phyloP scores from a whole-genome alignment of 2,329 filamentous ascomycete genomes.

The Venturia effusa region DNA sequence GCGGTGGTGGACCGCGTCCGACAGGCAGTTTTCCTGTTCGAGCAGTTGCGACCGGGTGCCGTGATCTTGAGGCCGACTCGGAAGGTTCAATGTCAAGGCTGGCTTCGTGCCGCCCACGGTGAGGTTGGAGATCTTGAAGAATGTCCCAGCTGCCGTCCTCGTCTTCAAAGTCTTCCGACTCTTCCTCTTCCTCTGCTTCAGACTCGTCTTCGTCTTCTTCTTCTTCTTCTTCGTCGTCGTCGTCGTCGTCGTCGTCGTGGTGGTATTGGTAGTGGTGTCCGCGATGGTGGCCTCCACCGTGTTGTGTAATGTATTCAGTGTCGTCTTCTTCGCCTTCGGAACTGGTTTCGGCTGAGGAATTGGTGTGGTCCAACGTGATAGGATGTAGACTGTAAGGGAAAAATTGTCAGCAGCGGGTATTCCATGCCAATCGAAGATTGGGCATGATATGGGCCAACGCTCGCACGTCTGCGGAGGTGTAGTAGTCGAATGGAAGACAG shows the following conservation, averaged over 20 bases:
- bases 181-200: constrained; percentile 8
- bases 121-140: constrained; percentile 7
- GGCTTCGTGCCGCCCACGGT: constrained; percentile 21
- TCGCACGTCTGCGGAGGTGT: background rate
- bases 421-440: background rate
- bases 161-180: constrained; percentile 9
- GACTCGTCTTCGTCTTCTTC: background rate
- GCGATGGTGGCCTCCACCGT: background rate
- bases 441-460: background rate
- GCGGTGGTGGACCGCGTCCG: constrained; percentile 5
- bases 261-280: background rate
- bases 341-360: constrained; percentile 4
- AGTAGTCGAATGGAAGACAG: background rate
- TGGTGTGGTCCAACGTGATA: constrained; percentile 7
- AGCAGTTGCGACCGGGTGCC: background rate
- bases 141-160: constrained; percentile 9
- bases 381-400: background rate
- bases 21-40: constrained; percentile 4
- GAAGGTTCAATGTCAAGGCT: constrained; percentile 35
- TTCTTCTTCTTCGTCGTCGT: constrained; percentile 1
- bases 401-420: background rate
- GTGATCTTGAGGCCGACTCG: constrained; percentile 35
- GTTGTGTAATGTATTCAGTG: constrained; percentile 6
- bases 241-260: constrained; percentile 7
- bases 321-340: constrained; percentile 6